Evolutionary conservation across 148 eudicot genomes (phyloP).

Genomic region (Heliamphora exappendiculata): DNA sequence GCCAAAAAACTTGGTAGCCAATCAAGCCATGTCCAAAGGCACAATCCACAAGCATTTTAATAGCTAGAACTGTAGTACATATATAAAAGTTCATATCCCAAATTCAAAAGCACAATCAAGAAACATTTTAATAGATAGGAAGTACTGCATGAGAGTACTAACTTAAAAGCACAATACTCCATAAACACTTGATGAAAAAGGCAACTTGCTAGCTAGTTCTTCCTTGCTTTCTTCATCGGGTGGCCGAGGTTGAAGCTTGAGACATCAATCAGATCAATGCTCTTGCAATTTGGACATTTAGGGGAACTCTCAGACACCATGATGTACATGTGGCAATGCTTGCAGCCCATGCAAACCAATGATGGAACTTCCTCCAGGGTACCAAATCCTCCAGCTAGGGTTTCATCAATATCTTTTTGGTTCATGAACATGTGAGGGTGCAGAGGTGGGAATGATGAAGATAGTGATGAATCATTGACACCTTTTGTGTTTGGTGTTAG

Average conservation of each 20-base stretch:
- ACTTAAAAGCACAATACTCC: not conserved
- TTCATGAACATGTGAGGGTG: not conserved
- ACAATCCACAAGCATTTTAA: not conserved
- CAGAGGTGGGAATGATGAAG: not conserved
- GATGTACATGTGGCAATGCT: not conserved
- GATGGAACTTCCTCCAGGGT: not conserved
- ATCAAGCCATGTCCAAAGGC: too few relatives aligned
- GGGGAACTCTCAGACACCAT: not conserved
- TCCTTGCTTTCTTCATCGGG: not conserved
- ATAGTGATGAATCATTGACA: too few relatives aligned
- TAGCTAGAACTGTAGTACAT: not conserved
- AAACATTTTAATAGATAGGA: not conserved
- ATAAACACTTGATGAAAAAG: not conserved
- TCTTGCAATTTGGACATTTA: constrained; percentile 2
- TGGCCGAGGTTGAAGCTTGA: too few relatives aligned
- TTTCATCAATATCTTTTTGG: not conserved
- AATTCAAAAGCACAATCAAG: not conserved
- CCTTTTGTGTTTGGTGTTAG: not conserved
- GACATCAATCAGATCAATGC: not conserved
- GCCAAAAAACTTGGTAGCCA: too few relatives aligned
- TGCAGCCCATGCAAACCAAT: constrained; percentile 2
- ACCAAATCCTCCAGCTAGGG: not conserved
- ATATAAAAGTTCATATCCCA: not conserved
- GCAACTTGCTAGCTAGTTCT: not conserved
- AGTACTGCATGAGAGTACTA: not conserved